Percentiles rank a stretch among this genome's conserved stretches.
These are phyloP conservation scores for Pseudonitzschia multiseries DNA, from an alignment of 108 stramenopile genomes.

Conservation along the genomic window DNA sequence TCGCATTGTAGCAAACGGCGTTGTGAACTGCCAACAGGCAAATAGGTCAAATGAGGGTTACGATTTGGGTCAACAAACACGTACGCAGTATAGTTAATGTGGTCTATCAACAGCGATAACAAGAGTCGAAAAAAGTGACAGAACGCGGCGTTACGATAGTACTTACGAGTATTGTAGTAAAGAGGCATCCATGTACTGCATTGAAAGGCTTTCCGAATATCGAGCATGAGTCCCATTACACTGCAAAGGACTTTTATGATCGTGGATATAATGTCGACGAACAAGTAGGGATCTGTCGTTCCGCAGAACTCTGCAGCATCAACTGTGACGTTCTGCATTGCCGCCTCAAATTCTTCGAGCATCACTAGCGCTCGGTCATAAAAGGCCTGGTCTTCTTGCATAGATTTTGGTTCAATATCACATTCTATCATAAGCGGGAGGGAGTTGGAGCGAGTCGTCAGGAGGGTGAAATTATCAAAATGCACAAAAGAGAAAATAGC, in stretches of 20 bases:
- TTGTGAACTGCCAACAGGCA: background rate
- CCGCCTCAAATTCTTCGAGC: background rate
- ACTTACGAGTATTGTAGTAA: constrained; percentile 21
- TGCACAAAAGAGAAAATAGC: background rate
- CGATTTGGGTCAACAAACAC: background rate
- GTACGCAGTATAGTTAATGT: background rate
- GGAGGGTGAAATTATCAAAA: background rate
- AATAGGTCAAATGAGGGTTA: background rate
- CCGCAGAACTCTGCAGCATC: constrained; percentile 6
- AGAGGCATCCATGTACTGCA: constrained; percentile 21
- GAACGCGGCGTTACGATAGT: background rate
- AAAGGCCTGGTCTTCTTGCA: constrained; percentile 1
- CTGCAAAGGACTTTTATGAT: background rate
- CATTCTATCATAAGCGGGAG: constrained; percentile 1
- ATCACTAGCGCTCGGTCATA: background rate
- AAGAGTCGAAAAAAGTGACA: background rate
- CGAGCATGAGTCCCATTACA: background rate
- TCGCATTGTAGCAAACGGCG: constrained; percentile 16
- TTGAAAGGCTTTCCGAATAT: constrained; percentile 9
- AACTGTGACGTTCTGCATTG: background rate
- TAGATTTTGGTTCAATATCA: background rate
- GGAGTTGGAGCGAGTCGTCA: background rate
- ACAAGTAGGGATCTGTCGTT: constrained; percentile 5
- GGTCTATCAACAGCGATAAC: background rate
- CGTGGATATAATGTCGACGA: background rate